Evolutionary conservation across 306 rosid species (phyloP).

Genomic region (Malus asiatica): DNA sequence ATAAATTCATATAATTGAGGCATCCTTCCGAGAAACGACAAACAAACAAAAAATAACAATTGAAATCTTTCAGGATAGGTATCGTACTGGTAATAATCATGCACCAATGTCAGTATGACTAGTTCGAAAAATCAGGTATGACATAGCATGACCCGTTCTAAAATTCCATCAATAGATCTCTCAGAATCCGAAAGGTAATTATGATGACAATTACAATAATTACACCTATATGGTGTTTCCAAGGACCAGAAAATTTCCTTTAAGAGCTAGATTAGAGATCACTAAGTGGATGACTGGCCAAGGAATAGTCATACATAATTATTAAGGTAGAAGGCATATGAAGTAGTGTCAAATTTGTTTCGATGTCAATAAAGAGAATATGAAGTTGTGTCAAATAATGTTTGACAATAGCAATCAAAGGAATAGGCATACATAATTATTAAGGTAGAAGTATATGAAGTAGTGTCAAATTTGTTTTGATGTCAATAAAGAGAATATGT

Average conservation of each 20-base stretch:
- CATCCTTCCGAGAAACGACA: background rate
- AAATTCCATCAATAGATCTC: background rate
- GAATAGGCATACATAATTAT: background rate
- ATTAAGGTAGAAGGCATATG: background rate
- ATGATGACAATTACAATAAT: background rate
- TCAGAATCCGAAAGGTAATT: background rate
- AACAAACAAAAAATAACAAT: background rate
- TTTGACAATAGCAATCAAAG: background rate
- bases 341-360: background rate
- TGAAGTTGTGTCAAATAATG: background rate
- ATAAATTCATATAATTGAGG: background rate
- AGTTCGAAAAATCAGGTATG: too few species aligned
- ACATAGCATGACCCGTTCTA: background rate
- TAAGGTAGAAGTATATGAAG: background rate
- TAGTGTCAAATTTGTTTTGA: background rate
- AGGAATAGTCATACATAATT: background rate
- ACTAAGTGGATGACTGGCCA: background rate
- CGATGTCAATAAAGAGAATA: background rate
- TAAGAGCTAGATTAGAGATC: background rate
- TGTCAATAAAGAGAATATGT: background rate
- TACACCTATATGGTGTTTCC: background rate
- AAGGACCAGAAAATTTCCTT: background rate
- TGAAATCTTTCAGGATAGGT: background rate
- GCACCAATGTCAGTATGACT: background rate
- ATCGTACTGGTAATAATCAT: background rate